Conservation (phyloP, 2,329 filamentous ascomycete species). For the Leptographium radiaticola region DNA sequence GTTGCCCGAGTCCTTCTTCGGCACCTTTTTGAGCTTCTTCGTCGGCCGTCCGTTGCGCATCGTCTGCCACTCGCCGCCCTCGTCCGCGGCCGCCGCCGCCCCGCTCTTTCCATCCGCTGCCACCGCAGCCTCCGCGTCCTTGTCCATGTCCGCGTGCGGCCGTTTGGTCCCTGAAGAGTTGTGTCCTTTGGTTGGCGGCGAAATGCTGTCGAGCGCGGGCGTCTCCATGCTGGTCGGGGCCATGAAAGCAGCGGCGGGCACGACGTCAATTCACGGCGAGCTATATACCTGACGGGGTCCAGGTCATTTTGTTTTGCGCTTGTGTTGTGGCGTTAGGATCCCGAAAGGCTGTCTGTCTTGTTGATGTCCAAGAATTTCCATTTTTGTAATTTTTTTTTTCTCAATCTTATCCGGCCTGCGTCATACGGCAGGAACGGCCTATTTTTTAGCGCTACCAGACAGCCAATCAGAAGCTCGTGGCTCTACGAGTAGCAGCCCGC, state of each 20-base stretch:
- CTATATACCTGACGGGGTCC: too few relatives aligned
- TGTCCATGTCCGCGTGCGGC: neutral
- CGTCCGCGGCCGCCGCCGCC: conserved; percentile 17
- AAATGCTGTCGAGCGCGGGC: neutral
- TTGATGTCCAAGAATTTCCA: too few relatives aligned
- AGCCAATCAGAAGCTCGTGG: too few relatives aligned
- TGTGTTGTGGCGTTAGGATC: too few relatives aligned
- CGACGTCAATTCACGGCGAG: too few relatives aligned
- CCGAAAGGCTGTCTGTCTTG: too few relatives aligned
- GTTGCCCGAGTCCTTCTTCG: conserved; percentile 38
- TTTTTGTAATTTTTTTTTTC: too few relatives aligned
- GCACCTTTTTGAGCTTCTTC: conserved; percentile 50
- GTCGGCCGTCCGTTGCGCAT: conserved; percentile 31
- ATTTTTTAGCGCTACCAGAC: too few relatives aligned
- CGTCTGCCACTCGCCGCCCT: conserved; percentile 34
- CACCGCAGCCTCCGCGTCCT: neutral
- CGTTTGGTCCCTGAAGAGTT: neutral
- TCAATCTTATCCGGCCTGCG: too few relatives aligned
- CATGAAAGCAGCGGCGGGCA: neutral
- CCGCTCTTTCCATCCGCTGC: neutral
- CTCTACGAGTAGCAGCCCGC: too few relatives aligned
- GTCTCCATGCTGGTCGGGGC: neutral
- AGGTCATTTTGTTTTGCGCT: too few relatives aligned
- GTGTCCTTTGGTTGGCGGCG: neutral
- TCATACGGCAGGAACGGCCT: too few relatives aligned